Conservation (phyloP, 805 yeast species). For the Yamadazyma takamatsuzukensis region DNA sequence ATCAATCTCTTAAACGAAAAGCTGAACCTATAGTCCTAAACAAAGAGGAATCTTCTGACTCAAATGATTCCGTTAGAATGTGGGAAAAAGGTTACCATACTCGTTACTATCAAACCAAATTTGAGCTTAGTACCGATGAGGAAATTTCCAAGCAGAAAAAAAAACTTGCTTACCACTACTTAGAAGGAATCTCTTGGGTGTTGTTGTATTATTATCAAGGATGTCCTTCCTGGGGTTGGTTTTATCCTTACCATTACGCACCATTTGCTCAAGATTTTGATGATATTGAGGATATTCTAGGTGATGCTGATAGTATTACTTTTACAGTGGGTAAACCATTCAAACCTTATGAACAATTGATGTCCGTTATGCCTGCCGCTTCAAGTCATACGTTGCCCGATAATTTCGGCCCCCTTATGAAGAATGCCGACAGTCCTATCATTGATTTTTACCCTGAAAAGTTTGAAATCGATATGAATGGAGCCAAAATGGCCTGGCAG, state of each 20-base stretch:
- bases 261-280: slow-evolving; percentile 92
- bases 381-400: slow-evolving; percentile 84
- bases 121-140: slow-evolving; percentile 53
- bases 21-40: slow-evolving; percentile 14
- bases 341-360: slow-evolving; percentile 86
- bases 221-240: slow-evolving; percentile 99
- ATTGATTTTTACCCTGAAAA: slow-evolving; percentile 89
- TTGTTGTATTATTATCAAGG: slow-evolving; percentile 92
- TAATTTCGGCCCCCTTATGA: slow-evolving; percentile 79
- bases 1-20: slow-evolving; percentile 2
- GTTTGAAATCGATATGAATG: slow-evolving; percentile 91
- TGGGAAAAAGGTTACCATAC: slow-evolving; percentile 86
- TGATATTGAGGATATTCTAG: slow-evolving; percentile 45
- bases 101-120: slow-evolving; percentile 78
- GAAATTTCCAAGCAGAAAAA: slow-evolving; percentile 51
- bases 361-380: slow-evolving; percentile 94
- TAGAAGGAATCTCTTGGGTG: slow-evolving; percentile 98
- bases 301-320: slow-evolving; percentile 44
- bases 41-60: slow-evolving; percentile 12
- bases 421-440: slow-evolving; percentile 71
- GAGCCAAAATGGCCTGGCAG: slow-evolving; percentile 93
- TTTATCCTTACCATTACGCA: slow-evolving; percentile 94
- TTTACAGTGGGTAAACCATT: slow-evolving; percentile 77
- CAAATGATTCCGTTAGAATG: slow-evolving; percentile 53
- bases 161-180: slow-evolving; percentile 65